Base-by-base conservation (phyloP, 306 rosid species). In the Vigna angularis region DNA sequence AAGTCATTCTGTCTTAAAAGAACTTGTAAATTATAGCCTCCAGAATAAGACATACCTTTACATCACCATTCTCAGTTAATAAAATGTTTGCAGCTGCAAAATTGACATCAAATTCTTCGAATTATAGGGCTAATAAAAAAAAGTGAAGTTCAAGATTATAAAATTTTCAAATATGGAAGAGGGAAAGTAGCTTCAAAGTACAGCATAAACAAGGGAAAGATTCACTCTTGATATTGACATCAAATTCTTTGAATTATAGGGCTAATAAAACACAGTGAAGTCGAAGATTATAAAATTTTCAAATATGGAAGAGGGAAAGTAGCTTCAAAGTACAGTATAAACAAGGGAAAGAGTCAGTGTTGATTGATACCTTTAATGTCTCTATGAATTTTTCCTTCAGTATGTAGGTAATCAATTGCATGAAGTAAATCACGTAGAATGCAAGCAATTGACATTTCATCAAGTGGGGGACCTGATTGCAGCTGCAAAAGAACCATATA, bases 51-150 rank as follows among this genome's bases (percentile, higher is more conserved):
- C 5, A 9, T 74, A 93, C 98, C 98, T 93, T 93, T 55, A 93
- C 98, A 82, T 93, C 98, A 57, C 98, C 98, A 48, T 82, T 88
- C 88, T 93, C 96, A 2, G 90, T 84, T 90, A 93, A 85, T 44
- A 93, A 87, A 82, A 93, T 91, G 86, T 93, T 93, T 79, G 98
- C 98, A 57, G 98, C 98, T 93, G 98, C 93, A 89, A 87, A 75
- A 88, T 57, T 79, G 8, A 78, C n/a, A 67, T 55, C 62, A 78
- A 45, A 79, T 49, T 76, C 18, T 68, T 63, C 80, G 77, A 86
- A 66, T 47, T 66, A 75, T 62, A 55, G 53, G 72, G 77, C 8
- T 48, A 77, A 75, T 59, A 70, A 76, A 82, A 72, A 79, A 26
- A 26, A 80, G 65, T 59, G 32, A 45, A 5, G 69, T 64, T 38